Percentiles rank a stretch among this genome's conserved stretches.
phyloP scores from a whole-genome alignment of 768 basidiomycete species.

The Tricholoma terreum region DNA sequence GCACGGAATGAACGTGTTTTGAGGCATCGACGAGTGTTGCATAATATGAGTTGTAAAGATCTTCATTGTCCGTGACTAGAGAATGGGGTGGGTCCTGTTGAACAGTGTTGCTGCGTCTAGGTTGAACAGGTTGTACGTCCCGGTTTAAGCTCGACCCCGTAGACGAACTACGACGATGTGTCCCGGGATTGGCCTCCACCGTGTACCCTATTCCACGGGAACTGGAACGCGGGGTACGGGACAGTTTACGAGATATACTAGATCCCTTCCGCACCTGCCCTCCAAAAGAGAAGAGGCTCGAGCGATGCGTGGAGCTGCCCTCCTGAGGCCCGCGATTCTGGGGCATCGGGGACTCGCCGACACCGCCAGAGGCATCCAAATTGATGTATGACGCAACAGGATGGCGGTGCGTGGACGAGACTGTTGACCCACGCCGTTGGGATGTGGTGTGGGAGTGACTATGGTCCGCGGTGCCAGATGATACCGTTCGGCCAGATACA shows the following conservation, averaged over 20 bases:
- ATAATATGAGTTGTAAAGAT: slow-evolving; percentile 53
- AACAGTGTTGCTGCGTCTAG: background rate
- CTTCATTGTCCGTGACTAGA: slow-evolving; percentile 33
- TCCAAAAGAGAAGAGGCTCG: slow-evolving; percentile 52
- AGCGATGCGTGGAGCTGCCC: slow-evolving; percentile 32
- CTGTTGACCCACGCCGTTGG: slow-evolving; percentile 34
- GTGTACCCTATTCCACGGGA: background rate
- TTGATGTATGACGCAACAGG: slow-evolving; percentile 42
- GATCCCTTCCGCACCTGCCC: slow-evolving; percentile 15
- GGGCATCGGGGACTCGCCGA: slow-evolving; percentile 63
- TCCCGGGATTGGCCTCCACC: background rate
- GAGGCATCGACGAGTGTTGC: slow-evolving; percentile 27
- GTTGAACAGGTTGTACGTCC: background rate
- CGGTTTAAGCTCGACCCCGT: slow-evolving; percentile 11
- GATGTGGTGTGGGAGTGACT: slow-evolving; percentile 27
- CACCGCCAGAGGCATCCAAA: slow-evolving; percentile 50
- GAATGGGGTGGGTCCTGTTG: background rate
- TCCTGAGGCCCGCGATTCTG: slow-evolving; percentile 28
- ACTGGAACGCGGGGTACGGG: slow-evolving; percentile 1
- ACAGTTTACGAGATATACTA: slow-evolving; percentile 1
- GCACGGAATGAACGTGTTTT: background rate
- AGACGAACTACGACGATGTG: slow-evolving; percentile 15
- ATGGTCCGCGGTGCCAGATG: slow-evolving; percentile 37
- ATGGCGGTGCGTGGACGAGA: slow-evolving; percentile 30
- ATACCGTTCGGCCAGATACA: slow-evolving; percentile 38